phyloP scores from a whole-genome alignment of 306 rosid genomes.

The Corylus americana region DNA sequence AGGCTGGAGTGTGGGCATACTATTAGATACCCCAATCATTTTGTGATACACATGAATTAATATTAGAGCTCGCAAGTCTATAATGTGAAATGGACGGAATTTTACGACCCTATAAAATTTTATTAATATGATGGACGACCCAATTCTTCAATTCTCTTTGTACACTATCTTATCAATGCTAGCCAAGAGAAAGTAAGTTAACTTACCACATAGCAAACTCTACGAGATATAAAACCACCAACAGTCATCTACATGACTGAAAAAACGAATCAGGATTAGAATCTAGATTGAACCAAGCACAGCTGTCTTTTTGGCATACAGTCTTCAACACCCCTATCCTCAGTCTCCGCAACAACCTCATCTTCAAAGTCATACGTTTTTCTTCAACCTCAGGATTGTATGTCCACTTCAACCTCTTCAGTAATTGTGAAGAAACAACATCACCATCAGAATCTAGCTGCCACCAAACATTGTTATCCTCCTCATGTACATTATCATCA shows the following conservation, averaged over 20 bases:
- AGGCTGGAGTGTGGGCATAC: not conserved
- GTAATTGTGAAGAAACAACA: conserved; percentile 5
- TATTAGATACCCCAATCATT: not conserved
- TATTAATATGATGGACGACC: not conserved
- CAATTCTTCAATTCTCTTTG: not conserved
- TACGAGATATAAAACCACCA: not conserved
- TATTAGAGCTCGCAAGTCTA: not conserved
- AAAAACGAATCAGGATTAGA: conserved; percentile 20
- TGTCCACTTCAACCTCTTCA: conserved; percentile 50
- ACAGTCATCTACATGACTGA: not conserved
- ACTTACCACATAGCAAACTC: not conserved
- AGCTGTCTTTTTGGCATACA: not conserved
- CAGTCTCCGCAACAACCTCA: not conserved
- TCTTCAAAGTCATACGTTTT: not conserved
- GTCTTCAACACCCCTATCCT: conserved; percentile 11
- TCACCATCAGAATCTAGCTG: conserved; percentile 48
- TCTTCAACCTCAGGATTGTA: conserved; percentile 29
- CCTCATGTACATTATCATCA: conserved; percentile 31
- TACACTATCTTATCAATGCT: not conserved
- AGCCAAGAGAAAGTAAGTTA: not conserved
- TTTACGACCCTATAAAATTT: too few species aligned
- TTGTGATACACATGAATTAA: not conserved
- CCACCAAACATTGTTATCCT: conserved; percentile 64
- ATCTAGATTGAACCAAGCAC: conserved; percentile 39
- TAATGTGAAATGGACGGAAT: not conserved